Conservation (phyloP, 2,329 filamentous ascomycete species). For the Zymoseptoria ardabiliae region DNA sequence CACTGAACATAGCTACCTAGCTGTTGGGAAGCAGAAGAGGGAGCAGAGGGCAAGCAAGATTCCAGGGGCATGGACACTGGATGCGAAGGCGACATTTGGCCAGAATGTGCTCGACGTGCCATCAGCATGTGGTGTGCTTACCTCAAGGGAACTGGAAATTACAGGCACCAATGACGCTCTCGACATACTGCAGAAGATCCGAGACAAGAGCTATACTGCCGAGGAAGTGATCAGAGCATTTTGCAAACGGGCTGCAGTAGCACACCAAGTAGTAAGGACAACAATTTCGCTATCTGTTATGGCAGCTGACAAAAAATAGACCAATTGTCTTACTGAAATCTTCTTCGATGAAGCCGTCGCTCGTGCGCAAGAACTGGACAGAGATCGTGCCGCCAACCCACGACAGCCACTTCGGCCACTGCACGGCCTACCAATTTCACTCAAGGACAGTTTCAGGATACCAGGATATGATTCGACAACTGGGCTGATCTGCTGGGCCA, state of each 20-base stretch:
- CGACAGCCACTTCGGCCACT: slow-evolving; percentile 14
- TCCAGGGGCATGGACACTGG: neutral
- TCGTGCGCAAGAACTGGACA: slow-evolving; percentile 20
- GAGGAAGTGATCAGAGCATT: slow-evolving; percentile 33
- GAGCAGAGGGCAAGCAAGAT: neutral
- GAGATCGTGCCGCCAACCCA: slow-evolving; percentile 12
- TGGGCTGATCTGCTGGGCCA: slow-evolving; percentile 3
- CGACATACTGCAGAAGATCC: slow-evolving; percentile 30
- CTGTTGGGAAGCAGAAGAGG: neutral
- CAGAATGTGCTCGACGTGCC: slow-evolving; percentile 41
- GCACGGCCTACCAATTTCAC: slow-evolving; percentile 48
- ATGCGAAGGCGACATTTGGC: neutral
- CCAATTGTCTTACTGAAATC: slow-evolving; percentile 29
- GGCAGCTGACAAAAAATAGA: slow-evolving; percentile 3
- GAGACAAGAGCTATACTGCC: slow-evolving; percentile 22
- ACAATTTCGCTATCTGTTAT: neutral
- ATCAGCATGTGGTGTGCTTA: slow-evolving; percentile 43
- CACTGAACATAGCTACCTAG: neutral
- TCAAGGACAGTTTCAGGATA: slow-evolving; percentile 40
- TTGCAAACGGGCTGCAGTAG: slow-evolving; percentile 30
- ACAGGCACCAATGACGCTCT: slow-evolving; percentile 46
- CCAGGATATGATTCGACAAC: slow-evolving; percentile 5
- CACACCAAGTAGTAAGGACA: slow-evolving; percentile 18
- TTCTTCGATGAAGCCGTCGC: slow-evolving; percentile 37
- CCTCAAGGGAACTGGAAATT: slow-evolving; percentile 42